Conservation (phyloP, 2,329 filamentous ascomycete species). For the Fusarium xyrophilum region DNA sequence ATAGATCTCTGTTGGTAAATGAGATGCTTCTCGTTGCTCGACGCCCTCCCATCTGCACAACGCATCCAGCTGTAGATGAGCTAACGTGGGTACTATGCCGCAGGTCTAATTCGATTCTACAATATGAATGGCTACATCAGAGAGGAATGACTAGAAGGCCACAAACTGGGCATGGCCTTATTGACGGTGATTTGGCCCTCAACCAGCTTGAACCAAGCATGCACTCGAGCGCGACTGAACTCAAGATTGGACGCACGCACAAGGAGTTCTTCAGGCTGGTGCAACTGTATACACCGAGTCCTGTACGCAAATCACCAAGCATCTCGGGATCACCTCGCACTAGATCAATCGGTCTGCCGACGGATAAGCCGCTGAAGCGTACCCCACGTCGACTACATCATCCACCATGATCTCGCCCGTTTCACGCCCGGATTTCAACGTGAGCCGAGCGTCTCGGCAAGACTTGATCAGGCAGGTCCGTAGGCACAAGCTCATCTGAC, state of each 20-base stretch:
- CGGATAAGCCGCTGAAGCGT: not conserved
- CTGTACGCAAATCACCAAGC: not conserved
- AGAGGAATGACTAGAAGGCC: not conserved
- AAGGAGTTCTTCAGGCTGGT: not conserved
- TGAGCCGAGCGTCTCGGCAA: slow-evolving; percentile 26
- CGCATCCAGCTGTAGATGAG: not conserved
- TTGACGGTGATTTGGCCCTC: not conserved
- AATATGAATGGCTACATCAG: not conserved
- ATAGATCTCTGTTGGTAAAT: not conserved
- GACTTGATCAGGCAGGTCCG: slow-evolving; percentile 20
- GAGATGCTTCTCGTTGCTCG: not conserved
- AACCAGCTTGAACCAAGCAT: too few species aligned
- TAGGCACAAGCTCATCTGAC: not conserved
- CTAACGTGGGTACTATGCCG: not conserved
- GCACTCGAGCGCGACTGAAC: too few species aligned
- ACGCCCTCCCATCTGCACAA: not conserved
- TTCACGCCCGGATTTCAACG: slow-evolving; percentile 22
- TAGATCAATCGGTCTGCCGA: not conserved
- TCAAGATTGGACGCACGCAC: not conserved
- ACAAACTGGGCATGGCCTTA: not conserved
- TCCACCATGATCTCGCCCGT: slow-evolving; percentile 27
- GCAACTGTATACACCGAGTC: not conserved
- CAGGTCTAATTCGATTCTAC: rapidly evolving
- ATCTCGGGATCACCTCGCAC: not conserved
- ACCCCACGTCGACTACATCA: slow-evolving; percentile 15